phyloP scores from a whole-genome alignment of 495 filamentous ascomycete species.

The Trypethelium eluteriae region DNA sequence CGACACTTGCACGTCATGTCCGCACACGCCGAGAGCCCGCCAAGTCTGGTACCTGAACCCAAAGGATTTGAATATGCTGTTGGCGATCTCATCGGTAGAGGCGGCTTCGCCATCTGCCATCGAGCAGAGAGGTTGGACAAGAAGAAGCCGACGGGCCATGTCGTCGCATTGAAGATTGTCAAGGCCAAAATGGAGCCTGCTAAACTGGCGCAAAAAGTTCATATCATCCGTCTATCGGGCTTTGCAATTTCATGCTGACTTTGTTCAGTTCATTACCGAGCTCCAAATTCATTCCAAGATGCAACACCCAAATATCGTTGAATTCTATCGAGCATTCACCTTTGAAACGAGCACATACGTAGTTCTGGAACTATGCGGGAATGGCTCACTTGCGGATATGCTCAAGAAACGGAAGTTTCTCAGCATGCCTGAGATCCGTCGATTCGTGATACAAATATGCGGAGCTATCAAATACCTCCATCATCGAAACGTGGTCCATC shows the following conservation, averaged over 20 bases:
- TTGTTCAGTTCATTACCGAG: slow-evolving; percentile 81
- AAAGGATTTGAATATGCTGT: slow-evolving; percentile 72
- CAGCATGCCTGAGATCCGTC: slow-evolving; percentile 83
- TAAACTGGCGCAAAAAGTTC: slow-evolving; percentile 82
- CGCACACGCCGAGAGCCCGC: slow-evolving; percentile 43
- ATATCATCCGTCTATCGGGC: no score
- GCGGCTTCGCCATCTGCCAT: slow-evolving; percentile 91
- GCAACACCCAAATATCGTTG: slow-evolving; percentile 86
- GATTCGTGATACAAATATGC: slow-evolving; percentile 86
- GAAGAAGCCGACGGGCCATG: slow-evolving; percentile 44
- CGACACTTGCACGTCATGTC: slow-evolving; percentile 27
- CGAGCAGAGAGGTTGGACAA: slow-evolving; percentile 60
- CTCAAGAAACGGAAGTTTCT: slow-evolving; percentile 78
- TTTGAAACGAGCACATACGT: slow-evolving; percentile 85
- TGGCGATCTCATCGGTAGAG: slow-evolving; percentile 80
- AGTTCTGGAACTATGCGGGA: slow-evolving; percentile 85
- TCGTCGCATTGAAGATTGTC: slow-evolving; percentile 84
- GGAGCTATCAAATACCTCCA: slow-evolving; percentile 98
- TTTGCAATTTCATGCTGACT: slow-evolving; percentile 31
- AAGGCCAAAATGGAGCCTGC: slow-evolving; percentile 77
- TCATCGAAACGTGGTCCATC: slow-evolving; percentile 85
- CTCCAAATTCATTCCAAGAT: slow-evolving; percentile 97
- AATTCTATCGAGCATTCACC: slow-evolving; percentile 89
- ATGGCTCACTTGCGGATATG: slow-evolving; percentile 98
- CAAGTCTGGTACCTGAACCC: slow-evolving; percentile 68